phyloP scores from a whole-genome alignment of 2,329 filamentous ascomycete genomes.

The Diaporthe velutina region DNA sequence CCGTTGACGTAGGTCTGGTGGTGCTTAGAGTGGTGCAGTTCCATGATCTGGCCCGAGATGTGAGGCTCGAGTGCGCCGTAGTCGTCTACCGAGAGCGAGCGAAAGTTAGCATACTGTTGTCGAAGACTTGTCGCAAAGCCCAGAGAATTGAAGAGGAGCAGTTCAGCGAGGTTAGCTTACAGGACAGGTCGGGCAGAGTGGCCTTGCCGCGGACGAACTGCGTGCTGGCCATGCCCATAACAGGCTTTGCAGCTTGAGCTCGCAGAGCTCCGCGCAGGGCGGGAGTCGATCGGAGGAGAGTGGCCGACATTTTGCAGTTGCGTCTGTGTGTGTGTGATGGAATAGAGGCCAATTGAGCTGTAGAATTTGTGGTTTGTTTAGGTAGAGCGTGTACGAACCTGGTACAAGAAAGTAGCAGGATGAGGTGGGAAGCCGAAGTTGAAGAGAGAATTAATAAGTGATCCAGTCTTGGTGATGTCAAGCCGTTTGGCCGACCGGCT shows the following conservation, averaged over 20 bases:
- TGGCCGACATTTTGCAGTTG: slow-evolving; percentile 76
- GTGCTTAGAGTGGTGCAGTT: slow-evolving; percentile 83
- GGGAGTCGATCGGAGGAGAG: slow-evolving; percentile 79
- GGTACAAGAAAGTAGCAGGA: background rate
- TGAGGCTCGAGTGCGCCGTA: slow-evolving; percentile 92
- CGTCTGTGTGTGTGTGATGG: slow-evolving; percentile 12
- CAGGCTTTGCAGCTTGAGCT: slow-evolving; percentile 72
- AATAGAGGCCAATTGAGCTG: background rate
- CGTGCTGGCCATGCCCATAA: slow-evolving; percentile 76
- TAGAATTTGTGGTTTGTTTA: background rate
- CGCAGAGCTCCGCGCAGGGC: slow-evolving; percentile 79
- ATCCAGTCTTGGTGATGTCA: slow-evolving; percentile 33
- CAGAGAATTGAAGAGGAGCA: background rate
- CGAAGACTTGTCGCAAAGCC: background rate
- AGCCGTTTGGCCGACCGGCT: slow-evolving; percentile 27
- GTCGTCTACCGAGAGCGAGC: slow-evolving; percentile 75
- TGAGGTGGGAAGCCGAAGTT: background rate
- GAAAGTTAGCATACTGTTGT: slow-evolving; percentile 11
- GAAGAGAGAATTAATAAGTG: slow-evolving; percentile 18
- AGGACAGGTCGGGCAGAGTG: slow-evolving; percentile 88
- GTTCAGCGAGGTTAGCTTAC: slow-evolving; percentile 54
- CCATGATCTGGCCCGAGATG: slow-evolving; percentile 85
- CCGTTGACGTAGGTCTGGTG: slow-evolving; percentile 84
- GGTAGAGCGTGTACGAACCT: slow-evolving; percentile 34
- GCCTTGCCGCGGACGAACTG: slow-evolving; percentile 89